Base-by-base conservation (phyloP, 768 basidiomycete species). In the Mycena kentingensis region DNA sequence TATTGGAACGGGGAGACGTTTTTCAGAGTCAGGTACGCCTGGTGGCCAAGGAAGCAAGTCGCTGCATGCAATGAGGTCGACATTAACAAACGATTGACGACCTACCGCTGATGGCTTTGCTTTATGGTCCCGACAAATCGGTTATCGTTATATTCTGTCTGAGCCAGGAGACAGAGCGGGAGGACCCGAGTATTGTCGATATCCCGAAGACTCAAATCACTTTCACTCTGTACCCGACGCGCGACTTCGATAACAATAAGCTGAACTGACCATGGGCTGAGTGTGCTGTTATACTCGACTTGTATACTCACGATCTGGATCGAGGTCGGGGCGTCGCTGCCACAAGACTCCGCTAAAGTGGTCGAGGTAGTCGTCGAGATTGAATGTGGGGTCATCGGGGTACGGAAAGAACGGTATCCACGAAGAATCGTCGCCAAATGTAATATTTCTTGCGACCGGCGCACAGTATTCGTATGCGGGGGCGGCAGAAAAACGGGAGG, bases 321-420 rank as follows among this genome's bases (percentile, higher is more conserved):
- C 72, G 6, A 60, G 43, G 1, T 52, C 34, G 2, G 46, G 24
- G 13, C 55, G 11, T 25, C 15, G 18, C 55, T 82, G 75, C 87
- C 88, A 89, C 0, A 75, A 74, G 46, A 82, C 71, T 2, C 63
- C 62, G 8, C 60, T 63, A 63, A 85, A 78, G 4, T 77, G 71
- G 13, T 60, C 46, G 2, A 67, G 60, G 56, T 86, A 78, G 15
- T 45, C 60, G 3, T 38, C 26, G 28, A 64, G 67, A 44, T 80
- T 58, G 56, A 89, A 90, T 0, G 41, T 60, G 3, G 76, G 73
- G 37, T 88, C 86, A 59, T 89, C 85, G 0, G 79, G 73, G 46
- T 80, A 81, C 2, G 86, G 85, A 5, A 87, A 65, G 63, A 87
- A 89, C 2, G 74, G 72, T 73, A 87, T 77, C 19, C 69, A 65